Conservation (phyloP, 73 alveolate species). For the Breviolum minutum region DNA sequence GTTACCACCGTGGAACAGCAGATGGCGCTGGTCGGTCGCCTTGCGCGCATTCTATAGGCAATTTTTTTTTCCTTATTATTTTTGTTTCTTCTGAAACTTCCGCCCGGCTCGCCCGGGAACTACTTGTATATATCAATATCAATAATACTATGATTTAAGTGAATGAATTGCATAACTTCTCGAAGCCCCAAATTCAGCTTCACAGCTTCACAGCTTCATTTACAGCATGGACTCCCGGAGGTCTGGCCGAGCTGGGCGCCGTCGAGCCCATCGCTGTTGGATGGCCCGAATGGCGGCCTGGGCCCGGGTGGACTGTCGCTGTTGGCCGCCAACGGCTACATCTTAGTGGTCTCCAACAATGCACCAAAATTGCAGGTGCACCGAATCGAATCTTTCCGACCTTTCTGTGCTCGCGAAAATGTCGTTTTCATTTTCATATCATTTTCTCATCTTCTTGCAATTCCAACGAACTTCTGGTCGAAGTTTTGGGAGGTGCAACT, state of each 20-base stretch:
- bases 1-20: too few relatives aligned
- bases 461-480: neutral
- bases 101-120: too few relatives aligned
- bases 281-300: neutral
- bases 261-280: neutral
- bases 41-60: too few relatives aligned
- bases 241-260: neutral
- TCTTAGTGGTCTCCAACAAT: conserved; percentile 4
- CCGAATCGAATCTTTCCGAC: neutral
- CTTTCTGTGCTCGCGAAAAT: neutral
- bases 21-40: too few relatives aligned
- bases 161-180: too few relatives aligned
- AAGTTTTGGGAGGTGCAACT: conserved; percentile 6
- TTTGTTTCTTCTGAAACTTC: too few relatives aligned
- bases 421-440: neutral
- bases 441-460: neutral
- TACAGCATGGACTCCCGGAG: too few relatives aligned
- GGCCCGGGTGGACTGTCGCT: neutral
- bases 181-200: too few relatives aligned
- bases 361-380: neutral
- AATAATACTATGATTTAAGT: too few relatives aligned
- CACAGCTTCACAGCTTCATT: too few relatives aligned
- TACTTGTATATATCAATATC: too few relatives aligned
- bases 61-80: too few relatives aligned
- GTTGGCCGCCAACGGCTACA: neutral